Evolutionary conservation across 495 filamentous ascomycete species (phyloP).

Genomic region (Penicillium mononematosum): DNA sequence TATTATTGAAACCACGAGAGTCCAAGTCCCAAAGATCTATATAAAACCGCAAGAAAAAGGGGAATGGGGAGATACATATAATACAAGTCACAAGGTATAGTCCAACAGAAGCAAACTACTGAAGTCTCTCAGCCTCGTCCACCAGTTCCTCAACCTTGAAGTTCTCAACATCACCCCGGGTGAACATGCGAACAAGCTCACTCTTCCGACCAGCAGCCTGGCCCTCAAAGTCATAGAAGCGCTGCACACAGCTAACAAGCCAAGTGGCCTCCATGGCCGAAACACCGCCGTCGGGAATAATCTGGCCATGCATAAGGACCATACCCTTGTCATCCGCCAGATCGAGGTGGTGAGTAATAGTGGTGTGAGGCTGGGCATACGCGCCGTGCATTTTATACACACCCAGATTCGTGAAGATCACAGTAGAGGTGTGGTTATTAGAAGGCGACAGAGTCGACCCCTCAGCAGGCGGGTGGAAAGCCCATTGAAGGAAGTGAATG

Average conservation of each 20-base stretch:
- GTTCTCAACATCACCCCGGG: slow-evolving; percentile 60
- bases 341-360: slow-evolving; percentile 85
- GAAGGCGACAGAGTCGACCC: slow-evolving; percentile 52
- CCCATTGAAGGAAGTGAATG: slow-evolving; percentile 58
- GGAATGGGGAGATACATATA: slow-evolving; percentile 11
- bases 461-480: slow-evolving; percentile 82
- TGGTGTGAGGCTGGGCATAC: slow-evolving; percentile 87
- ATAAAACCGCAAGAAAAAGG: neutral
- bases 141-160: slow-evolving; percentile 84
- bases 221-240: slow-evolving; percentile 76
- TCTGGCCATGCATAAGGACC: slow-evolving; percentile 79
- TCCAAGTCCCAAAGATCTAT: neutral
- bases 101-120: slow-evolving; percentile 37
- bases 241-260: slow-evolving; percentile 91
- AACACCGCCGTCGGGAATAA: slow-evolving; percentile 75
- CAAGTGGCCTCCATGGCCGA: slow-evolving; percentile 76
- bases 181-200: slow-evolving; percentile 80
- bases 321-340: slow-evolving; percentile 67
- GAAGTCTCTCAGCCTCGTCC: slow-evolving; percentile 74
- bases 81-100: slow-evolving; percentile 6
- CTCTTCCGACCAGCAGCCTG: slow-evolving; percentile 53
- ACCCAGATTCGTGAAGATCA: slow-evolving; percentile 89
- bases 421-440: slow-evolving; percentile 65
- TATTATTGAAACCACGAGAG: neutral
- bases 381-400: slow-evolving; percentile 91